Conservation (phyloP, 371 early-diverging fungal species). For the Mortierella sp. region DNA sequence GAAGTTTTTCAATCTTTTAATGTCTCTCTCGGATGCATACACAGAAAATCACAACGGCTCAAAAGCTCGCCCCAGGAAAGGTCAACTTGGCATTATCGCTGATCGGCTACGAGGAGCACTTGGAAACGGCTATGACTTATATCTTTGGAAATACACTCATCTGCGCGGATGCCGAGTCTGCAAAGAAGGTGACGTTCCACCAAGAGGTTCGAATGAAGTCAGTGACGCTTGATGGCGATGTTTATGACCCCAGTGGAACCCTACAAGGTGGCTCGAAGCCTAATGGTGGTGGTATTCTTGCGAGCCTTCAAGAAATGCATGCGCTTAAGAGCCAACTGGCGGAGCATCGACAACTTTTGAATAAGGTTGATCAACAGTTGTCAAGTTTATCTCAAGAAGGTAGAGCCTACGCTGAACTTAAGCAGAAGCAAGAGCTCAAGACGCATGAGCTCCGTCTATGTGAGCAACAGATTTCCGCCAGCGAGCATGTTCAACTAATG, state of each 20-base stretch:
- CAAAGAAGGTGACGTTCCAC: slow-evolving; percentile 92
- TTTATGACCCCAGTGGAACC: slow-evolving; percentile 98
- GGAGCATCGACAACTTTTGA: slow-evolving; percentile 61
- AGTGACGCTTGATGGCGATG: slow-evolving; percentile 98
- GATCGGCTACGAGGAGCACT: slow-evolving; percentile 83
- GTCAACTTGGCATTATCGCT: slow-evolving; percentile 88
- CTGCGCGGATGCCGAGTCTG: slow-evolving; percentile 89
- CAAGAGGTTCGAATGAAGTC: slow-evolving; percentile 82
- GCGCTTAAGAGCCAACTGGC: slow-evolving; percentile 67
- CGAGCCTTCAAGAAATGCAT: slow-evolving; percentile 76
- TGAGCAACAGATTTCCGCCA: slow-evolving; percentile 78
- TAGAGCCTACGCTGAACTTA: slow-evolving; percentile 63
- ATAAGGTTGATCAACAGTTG: slow-evolving; percentile 63
- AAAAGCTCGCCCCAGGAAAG: slow-evolving; percentile 84
- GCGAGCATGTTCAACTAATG: slow-evolving; percentile 74
- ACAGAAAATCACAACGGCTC: slow-evolving; percentile 75
- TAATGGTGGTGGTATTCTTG: slow-evolving; percentile 79
- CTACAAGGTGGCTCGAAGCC: slow-evolving; percentile 97
- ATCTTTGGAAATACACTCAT: slow-evolving; percentile 97
- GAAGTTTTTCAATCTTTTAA: not conserved
- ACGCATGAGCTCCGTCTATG: slow-evolving; percentile 77
- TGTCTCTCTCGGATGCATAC: not conserved
- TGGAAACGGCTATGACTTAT: slow-evolving; percentile 91
- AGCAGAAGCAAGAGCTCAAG: slow-evolving; percentile 77
- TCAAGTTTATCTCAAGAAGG: slow-evolving; percentile 54